Conservation (phyloP, 2,329 filamentous ascomycete species). For the Leptographium wingfieldii region DNA sequence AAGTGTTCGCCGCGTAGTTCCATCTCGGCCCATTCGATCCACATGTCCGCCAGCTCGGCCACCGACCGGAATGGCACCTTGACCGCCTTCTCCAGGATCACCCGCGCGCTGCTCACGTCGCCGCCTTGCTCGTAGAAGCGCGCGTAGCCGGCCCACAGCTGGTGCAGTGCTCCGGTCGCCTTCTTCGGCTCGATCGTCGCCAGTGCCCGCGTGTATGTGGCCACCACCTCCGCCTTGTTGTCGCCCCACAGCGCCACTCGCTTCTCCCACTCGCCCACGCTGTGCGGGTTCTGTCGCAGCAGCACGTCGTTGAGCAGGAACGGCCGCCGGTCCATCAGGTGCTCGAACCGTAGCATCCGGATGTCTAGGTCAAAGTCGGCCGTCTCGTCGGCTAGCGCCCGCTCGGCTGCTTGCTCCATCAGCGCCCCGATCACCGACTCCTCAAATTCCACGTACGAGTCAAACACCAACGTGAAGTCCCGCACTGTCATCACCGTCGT, state of each 20-base stretch:
- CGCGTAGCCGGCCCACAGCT: slow-evolving; percentile 92
- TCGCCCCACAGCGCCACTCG: slow-evolving; percentile 90
- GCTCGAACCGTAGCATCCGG: slow-evolving; percentile 94
- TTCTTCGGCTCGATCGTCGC: slow-evolving; percentile 89
- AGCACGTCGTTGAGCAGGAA: slow-evolving; percentile 96
- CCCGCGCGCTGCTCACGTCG: slow-evolving; percentile 70
- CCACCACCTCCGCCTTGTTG: slow-evolving; percentile 80
- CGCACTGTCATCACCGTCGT: slow-evolving; percentile 98
- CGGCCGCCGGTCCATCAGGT: slow-evolving; percentile 90
- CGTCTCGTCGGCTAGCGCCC: slow-evolving; percentile 78
- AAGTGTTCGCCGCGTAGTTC: slow-evolving; percentile 94
- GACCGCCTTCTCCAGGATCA: slow-evolving; percentile 95
- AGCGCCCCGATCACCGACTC: slow-evolving; percentile 86
- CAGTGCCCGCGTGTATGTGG: slow-evolving; percentile 91
- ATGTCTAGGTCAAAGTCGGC: slow-evolving; percentile 93
- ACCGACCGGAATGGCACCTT: slow-evolving; percentile 98
- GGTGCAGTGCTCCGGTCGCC: slow-evolving; percentile 83
- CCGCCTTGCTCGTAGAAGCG: slow-evolving; percentile 90
- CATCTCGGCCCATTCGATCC: slow-evolving; percentile 99
- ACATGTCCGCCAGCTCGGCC: slow-evolving; percentile 92
- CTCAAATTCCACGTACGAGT: slow-evolving; percentile 93
- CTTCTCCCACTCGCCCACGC: slow-evolving; percentile 95
- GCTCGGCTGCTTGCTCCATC: slow-evolving; percentile 73
- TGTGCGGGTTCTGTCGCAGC: slow-evolving; percentile 89
- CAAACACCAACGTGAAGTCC: slow-evolving; percentile 92